Percentiles rank a stretch among this genome's conserved stretches.
Conservation (phyloP, 257 asterid genomes). For the Datura wrightii region DNA sequence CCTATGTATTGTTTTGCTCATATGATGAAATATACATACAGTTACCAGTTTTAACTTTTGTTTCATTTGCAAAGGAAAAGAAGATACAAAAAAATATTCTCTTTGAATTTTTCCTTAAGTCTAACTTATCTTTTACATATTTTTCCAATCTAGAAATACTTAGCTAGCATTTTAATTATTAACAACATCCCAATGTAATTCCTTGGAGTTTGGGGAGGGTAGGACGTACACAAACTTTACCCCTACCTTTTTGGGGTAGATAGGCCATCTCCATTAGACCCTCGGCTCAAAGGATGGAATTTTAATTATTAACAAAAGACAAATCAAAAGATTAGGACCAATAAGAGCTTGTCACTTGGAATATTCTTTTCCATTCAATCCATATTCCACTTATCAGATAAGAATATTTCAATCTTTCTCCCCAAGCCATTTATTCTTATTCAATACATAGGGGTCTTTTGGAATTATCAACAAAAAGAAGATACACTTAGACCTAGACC, state of each 20-base stretch:
- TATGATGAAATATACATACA: no score
- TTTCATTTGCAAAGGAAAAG: neutral
- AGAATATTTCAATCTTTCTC: neutral
- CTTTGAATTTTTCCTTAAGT: neutral
- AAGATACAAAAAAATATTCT: neutral
- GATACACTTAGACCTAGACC: neutral
- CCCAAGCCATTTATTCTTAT: neutral
- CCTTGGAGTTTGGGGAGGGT: neutral
- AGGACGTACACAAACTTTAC: neutral
- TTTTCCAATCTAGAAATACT: neutral
- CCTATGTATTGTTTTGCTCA: no score
- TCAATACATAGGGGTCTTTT: neutral
- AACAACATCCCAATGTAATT: neutral
- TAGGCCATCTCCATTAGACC: neutral
- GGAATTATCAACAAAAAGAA: neutral
- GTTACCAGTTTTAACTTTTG: no score
- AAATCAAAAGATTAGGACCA: neutral
- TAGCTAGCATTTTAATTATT: constrained; percentile 2
- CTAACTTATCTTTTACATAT: neutral
- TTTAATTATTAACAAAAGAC: neutral
- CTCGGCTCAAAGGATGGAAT: neutral
- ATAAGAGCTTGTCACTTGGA: neutral
- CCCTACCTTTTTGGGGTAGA: neutral
- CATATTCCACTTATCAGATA: neutral
- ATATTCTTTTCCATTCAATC: neutral